A percentile compares a stretch with the other conserved stretches of the same genome.
Evolutionary conservation across 2,329 filamentous ascomycete genomes (phyloP).

Genomic region (Coniochaeta sp.): DNA sequence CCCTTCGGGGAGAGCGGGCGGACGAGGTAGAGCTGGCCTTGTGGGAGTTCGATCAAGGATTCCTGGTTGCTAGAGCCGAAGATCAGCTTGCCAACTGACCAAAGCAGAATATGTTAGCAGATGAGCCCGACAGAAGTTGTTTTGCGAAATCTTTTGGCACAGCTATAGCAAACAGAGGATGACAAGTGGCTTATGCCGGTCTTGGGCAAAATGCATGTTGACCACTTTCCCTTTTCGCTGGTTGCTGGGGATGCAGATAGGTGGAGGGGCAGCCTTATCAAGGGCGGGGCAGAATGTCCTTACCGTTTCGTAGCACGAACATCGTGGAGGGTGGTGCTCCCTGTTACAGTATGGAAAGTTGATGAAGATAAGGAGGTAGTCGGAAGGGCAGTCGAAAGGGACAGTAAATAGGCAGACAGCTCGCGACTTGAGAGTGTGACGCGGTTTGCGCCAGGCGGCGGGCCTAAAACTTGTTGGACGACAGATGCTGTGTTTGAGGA

Average conservation of each 20-base stretch:
- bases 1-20: slow-evolving; percentile 92
- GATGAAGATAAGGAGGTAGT: not conserved
- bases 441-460: not conserved
- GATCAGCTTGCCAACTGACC: slow-evolving; percentile 78
- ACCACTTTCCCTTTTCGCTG: not conserved
- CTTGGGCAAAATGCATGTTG: not conserved
- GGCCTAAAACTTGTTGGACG: not conserved
- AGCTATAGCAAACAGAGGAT: not conserved
- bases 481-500: not conserved
- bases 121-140: not conserved
- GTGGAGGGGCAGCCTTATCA: slow-evolving; percentile 1
- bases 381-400: not conserved
- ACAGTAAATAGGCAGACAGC: not conserved
- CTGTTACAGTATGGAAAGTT: not conserved
- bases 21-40: slow-evolving; percentile 96
- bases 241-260: slow-evolving; percentile 39
- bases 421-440: not conserved
- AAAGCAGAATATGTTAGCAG: slow-evolving; percentile 5
- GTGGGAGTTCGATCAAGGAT: slow-evolving; percentile 85
- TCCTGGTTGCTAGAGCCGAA: slow-evolving; percentile 85
- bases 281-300: slow-evolving; percentile 13
- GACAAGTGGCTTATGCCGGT: too few relatives aligned
- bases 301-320: slow-evolving; percentile 35
- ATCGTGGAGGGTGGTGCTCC: slow-evolving; percentile 18
- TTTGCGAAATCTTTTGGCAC: not conserved